These are phyloP conservation scores for Puccinia hordei DNA, from an alignment of 1,284 basidiomycete species.

Conservation along the genomic window DNA sequence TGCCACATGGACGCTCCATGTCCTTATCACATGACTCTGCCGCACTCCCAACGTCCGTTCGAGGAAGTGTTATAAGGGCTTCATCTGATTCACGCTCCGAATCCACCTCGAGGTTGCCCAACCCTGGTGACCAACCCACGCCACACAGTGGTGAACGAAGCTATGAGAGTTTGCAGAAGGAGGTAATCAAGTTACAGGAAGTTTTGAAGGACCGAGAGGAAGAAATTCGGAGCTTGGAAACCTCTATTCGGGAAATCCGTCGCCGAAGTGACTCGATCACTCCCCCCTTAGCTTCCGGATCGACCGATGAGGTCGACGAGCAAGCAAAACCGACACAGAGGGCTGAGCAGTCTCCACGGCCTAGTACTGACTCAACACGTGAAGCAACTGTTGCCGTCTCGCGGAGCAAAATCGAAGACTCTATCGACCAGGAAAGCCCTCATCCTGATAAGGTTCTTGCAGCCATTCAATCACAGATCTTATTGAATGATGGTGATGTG, in stretches of 20 bases:
- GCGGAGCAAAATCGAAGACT: constrained; percentile 6
- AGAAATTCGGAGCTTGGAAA: constrained; percentile 13
- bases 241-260: background rate
- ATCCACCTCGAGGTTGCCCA: background rate
- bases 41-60: background rate
- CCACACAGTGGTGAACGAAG: constrained; percentile 52
- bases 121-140: background rate
- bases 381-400: background rate
- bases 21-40: constrained; percentile 20
- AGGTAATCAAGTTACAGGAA: constrained; percentile 86
- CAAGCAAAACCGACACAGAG: background rate
- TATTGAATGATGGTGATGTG: background rate
- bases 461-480: background rate
- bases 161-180: constrained; percentile 76
- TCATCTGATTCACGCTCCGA: background rate
- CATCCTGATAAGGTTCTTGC: background rate
- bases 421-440: too few species aligned
- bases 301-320: background rate
- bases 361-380: background rate
- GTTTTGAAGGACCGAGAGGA: constrained; percentile 76
- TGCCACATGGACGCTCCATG: background rate
- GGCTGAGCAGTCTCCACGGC: too few species aligned
- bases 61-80: constrained; percentile 16
- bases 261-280: background rate
- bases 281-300: background rate